Percentiles rank a stretch among this genome's conserved stretches.
These are phyloP conservation scores for Penicillium sclerotiorum DNA, from an alignment of 2,329 filamentous ascomycete species.

Conservation along the genomic window DNA sequence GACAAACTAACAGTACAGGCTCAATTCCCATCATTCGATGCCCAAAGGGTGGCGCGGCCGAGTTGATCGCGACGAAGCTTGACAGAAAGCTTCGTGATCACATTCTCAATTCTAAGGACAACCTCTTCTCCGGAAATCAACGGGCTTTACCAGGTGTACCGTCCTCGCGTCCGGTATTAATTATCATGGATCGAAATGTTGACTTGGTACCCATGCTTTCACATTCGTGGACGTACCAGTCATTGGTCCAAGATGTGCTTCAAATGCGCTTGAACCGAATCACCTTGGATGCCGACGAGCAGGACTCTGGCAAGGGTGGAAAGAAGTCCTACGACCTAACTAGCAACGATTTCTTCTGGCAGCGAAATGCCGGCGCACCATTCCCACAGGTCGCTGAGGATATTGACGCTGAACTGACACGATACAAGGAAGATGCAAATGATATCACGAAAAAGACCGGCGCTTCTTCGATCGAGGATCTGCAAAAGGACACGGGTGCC, in stretches of 20 bases:
- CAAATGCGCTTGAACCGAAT: constrained; percentile 89
- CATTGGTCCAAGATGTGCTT: constrained; percentile 76
- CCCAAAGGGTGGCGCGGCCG: constrained; percentile 87
- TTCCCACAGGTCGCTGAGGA: constrained; percentile 97
- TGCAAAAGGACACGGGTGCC: constrained; percentile 84
- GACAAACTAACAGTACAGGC: constrained; percentile 52
- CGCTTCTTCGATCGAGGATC: constrained; percentile 86
- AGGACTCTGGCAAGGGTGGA: constrained; percentile 70
- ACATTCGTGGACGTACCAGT: constrained; percentile 91
- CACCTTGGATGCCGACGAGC: constrained; percentile 82
- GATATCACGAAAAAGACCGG: constrained; percentile 96
- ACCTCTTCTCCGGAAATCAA: constrained; percentile 76
- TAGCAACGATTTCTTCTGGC: constrained; percentile 94
- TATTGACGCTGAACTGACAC: constrained; percentile 88
- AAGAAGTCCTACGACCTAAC: constrained; percentile 91
- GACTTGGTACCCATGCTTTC: constrained; percentile 98
- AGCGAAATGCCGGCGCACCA: constrained; percentile 83
- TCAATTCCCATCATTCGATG: constrained; percentile 94
- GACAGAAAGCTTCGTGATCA: constrained; percentile 96
- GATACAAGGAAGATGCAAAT: constrained; percentile 93
- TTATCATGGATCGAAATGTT: constrained; percentile 93
- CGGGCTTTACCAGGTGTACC: constrained; percentile 66
- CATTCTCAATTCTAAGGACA: constrained; percentile 96
- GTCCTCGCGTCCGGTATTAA: constrained; percentile 79
- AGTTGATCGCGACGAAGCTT: constrained; percentile 90